phyloP scores from a whole-genome alignment of 2,329 filamentous ascomycete genomes.

The Fusarium subtropicale region DNA sequence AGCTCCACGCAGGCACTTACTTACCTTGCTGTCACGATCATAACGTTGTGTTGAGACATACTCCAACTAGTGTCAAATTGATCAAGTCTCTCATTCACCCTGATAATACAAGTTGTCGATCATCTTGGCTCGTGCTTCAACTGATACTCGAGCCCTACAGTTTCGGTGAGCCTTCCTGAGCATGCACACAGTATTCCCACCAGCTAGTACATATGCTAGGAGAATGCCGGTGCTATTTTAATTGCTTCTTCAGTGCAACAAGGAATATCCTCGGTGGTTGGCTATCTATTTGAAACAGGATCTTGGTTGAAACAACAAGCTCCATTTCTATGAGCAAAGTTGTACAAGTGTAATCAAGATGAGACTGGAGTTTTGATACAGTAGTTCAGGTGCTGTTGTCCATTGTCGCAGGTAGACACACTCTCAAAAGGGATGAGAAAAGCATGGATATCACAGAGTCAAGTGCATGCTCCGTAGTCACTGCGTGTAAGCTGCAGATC shows the following conservation, averaged over 20 bases:
- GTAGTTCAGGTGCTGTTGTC: background rate
- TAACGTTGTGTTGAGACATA: background rate
- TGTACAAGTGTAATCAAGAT: constrained; percentile 8
- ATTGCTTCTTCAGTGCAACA: background rate
- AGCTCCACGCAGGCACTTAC: background rate
- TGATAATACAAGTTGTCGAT: background rate
- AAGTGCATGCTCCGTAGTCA: background rate
- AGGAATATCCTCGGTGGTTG: constrained; percentile 1
- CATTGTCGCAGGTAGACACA: background rate
- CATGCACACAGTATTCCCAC: background rate
- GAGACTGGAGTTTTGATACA: background rate
- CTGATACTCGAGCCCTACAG: background rate
- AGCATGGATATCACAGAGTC: background rate
- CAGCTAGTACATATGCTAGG: background rate
- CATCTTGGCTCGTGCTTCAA: background rate
- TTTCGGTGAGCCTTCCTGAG: background rate
- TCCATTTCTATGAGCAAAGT: background rate
- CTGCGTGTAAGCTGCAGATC: background rate
- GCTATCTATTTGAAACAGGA: constrained; percentile 8
- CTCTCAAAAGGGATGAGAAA: background rate
- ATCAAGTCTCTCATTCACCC: background rate
- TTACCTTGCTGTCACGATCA: background rate
- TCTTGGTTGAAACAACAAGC: constrained; percentile 7
- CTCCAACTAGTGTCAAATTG: background rate
- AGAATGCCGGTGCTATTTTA: background rate